Evolutionary conservation across 1,284 basidiomycete genomes (phyloP).

Genomic region (Cutaneotrichosporon cyanovorans): DNA sequence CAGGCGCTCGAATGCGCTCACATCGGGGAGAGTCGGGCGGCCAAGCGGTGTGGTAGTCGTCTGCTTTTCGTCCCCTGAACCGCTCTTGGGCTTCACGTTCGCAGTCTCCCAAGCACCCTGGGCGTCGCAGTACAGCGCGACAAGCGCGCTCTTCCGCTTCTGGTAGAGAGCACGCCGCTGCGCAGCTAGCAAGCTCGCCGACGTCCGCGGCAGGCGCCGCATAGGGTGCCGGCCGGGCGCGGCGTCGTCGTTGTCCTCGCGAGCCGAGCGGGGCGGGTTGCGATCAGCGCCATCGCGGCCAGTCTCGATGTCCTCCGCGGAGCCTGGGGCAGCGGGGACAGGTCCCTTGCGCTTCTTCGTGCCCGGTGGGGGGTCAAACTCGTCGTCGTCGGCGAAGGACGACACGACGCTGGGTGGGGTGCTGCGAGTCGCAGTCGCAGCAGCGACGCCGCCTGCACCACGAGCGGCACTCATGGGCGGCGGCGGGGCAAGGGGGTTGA

Average conservation of each 20-base stretch:
- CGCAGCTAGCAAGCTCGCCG: slow-evolving; percentile 8
- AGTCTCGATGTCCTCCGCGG: slow-evolving; percentile 11
- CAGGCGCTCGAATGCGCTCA: slow-evolving; percentile 24
- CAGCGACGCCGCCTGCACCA: slow-evolving; percentile 13
- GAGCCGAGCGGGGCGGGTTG: slow-evolving; percentile 15
- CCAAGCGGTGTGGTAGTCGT: background rate
- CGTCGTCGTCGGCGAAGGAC: slow-evolving; percentile 15
- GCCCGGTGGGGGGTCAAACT: slow-evolving; percentile 24
- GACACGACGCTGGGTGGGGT: too few relatives aligned
- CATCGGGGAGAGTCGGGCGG: slow-evolving; percentile 18
- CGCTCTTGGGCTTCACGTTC: background rate
- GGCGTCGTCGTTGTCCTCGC: slow-evolving; percentile 8
- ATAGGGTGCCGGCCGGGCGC: background rate
- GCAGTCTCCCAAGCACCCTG: slow-evolving; percentile 21
- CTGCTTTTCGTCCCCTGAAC: background rate
- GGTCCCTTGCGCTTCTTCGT: slow-evolving; percentile 39
- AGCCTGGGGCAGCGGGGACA: slow-evolving; percentile 14
- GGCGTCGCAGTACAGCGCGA: slow-evolving; percentile 37
- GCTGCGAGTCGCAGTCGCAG: background rate
- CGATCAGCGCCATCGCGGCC: slow-evolving; percentile 17
- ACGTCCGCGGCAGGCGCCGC: slow-evolving; percentile 13
- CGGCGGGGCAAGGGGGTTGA: too few relatives aligned
- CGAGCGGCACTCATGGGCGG: slow-evolving; percentile 16
- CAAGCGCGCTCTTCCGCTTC: slow-evolving; percentile 32
- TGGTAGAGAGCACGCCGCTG: slow-evolving; percentile 26